Evolutionary conservation across 164 flowering plant genomes (phyloP).

Genomic region (Stephania cephalantha): DNA sequence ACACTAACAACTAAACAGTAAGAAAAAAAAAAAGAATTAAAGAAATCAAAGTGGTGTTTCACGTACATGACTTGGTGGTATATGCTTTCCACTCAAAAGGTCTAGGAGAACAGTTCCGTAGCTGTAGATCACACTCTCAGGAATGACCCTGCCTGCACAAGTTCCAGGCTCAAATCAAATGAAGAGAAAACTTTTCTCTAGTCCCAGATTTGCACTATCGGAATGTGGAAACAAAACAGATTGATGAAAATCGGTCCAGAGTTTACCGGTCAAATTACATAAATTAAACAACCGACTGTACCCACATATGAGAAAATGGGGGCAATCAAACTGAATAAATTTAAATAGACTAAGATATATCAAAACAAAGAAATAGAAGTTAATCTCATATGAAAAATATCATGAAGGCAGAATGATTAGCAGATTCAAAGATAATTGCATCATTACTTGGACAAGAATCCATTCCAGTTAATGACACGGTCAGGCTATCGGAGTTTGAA

Average conservation of each 20-base stretch:
- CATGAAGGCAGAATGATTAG: not conserved
- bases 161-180: constrained; percentile 7
- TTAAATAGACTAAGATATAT: not conserved
- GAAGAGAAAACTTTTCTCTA: not conserved
- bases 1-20: not conserved
- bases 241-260: not conserved
- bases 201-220: not conserved
- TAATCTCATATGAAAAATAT: not conserved
- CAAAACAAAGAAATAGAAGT: not conserved
- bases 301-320: not conserved
- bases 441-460: not conserved
- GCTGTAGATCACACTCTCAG: constrained; percentile 95
- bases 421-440: not conserved
- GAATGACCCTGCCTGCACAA: constrained; percentile 79
- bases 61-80: constrained; percentile 92
- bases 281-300: not conserved
- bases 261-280: not conserved
- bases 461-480: not conserved
- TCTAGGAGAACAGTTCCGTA: constrained; percentile 88
- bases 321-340: not conserved
- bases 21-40: not conserved
- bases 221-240: not conserved
- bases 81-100: constrained; percentile 90
- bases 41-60: not conserved
- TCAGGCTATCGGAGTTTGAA: not conserved